These are phyloP conservation scores for Phialophora macrospora DNA, from an alignment of 2,329 filamentous ascomycete species.

Conservation along the genomic window DNA sequence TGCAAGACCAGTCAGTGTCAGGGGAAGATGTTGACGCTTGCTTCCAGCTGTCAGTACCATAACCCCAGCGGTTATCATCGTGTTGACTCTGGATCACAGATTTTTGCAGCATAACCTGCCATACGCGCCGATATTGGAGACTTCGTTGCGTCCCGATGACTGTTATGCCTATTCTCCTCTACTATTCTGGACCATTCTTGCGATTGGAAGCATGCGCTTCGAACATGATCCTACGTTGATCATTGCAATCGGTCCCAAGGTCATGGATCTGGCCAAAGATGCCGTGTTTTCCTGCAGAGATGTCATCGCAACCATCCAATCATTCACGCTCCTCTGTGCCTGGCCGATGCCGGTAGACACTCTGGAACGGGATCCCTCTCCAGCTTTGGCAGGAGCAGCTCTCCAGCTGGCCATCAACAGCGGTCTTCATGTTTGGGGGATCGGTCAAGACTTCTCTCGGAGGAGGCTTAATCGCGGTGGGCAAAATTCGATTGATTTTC, in stretches of 20 bases:
- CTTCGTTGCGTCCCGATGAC: constrained; percentile 57
- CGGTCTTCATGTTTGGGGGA: constrained; percentile 14
- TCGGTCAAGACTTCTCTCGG: constrained; percentile 19
- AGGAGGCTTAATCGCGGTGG: not conserved
- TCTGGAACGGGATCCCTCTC: not conserved
- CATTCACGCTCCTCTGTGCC: constrained; percentile 10
- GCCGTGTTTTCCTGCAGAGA: not conserved
- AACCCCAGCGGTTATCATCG: not conserved
- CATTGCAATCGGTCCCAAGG: constrained; percentile 48
- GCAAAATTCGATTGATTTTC: not conserved
- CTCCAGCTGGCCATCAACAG: constrained; percentile 15
- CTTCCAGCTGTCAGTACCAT: constrained; percentile 6
- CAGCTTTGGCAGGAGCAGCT: not conserved
- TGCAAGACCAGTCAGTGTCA: constrained; percentile 7
- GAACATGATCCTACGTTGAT: constrained; percentile 59
- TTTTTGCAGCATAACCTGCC: constrained; percentile 68
- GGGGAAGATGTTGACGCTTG: constrained; percentile 8
- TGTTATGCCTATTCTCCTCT: constrained; percentile 63
- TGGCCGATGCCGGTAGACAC: constrained; percentile 9
- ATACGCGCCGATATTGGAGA: constrained; percentile 65
- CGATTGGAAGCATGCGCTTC: constrained; percentile 64
- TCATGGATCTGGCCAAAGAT: constrained; percentile 16
- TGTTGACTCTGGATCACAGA: constrained; percentile 43
- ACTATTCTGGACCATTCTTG: constrained; percentile 69
- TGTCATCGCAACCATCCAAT: constrained; percentile 4